Percentiles rank a stretch among this genome's conserved stretches.
These are phyloP conservation scores for Chrysochromulina parva DNA, from an alignment of 78 protist genomes.

Conservation along the genomic window DNA sequence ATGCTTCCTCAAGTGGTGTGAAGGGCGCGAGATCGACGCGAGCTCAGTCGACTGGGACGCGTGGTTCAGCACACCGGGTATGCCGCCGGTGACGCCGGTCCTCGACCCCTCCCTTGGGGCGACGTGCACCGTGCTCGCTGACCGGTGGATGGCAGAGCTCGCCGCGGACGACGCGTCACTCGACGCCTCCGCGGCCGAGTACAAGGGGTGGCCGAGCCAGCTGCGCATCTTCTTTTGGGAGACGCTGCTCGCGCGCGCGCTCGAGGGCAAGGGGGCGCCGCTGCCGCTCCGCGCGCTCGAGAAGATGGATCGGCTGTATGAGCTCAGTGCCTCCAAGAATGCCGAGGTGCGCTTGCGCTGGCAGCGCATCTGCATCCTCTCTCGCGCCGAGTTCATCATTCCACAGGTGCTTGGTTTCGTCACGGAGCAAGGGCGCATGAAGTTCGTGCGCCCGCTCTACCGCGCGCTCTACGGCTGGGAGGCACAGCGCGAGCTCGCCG, in stretches of 20 bases:
- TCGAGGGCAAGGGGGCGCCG: not conserved
- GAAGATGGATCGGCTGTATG: not conserved
- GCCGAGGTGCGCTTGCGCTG: not conserved
- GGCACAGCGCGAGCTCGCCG: not conserved
- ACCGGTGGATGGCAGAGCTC: not conserved
- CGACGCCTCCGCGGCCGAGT: not conserved
- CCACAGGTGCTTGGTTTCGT: not conserved
- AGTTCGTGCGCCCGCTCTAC: slow-evolving; percentile 66
- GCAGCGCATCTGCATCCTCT: not conserved
- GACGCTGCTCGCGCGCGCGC: not conserved
- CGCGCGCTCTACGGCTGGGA: slow-evolving; percentile 32
- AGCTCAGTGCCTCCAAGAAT: not conserved
- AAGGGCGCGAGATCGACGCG: not conserved
- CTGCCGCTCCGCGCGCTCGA: not conserved
- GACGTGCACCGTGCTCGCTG: not conserved
- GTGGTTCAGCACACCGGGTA: slow-evolving; percentile 28
- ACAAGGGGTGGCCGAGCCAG: not conserved
- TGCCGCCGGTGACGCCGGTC: slow-evolving; percentile 13
- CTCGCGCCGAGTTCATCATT: not conserved
- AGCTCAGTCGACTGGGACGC: slow-evolving; percentile 21
- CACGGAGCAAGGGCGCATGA: slow-evolving; percentile 41
- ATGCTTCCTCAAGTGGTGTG: not conserved
- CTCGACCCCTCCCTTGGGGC: not conserved
- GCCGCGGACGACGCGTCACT: not conserved
- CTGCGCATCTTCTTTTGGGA: not conserved